Evolutionary conservation across 495 filamentous ascomycete genomes (phyloP).

Genomic region (Aspergillus ellipticus): DNA sequence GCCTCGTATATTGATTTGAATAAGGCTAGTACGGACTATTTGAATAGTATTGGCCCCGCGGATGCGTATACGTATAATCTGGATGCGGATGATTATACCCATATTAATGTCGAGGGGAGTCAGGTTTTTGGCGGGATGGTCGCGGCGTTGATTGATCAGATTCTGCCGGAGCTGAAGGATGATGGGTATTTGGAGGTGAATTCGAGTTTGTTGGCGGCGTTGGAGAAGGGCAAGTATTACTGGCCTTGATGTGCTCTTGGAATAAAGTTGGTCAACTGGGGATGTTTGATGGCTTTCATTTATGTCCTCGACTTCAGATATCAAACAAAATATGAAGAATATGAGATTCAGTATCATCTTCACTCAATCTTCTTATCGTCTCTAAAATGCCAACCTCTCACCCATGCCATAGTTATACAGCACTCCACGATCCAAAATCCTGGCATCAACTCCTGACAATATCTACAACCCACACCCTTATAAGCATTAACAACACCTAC

Average conservation of each 20-base stretch:
- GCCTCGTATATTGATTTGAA: conserved; percentile 42
- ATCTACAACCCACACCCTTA: too few species aligned
- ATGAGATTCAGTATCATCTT: too few species aligned
- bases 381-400: too few species aligned
- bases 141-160: conserved; percentile 31
- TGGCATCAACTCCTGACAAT: too few species aligned
- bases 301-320: too few species aligned
- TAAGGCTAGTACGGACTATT: conserved; percentile 34
- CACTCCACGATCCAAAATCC: too few species aligned
- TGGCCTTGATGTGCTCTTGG: background rate
- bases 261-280: background rate
- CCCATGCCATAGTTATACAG: too few species aligned
- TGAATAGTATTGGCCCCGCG: conserved; percentile 41
- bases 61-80: conserved; percentile 40
- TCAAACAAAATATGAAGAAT: too few species aligned
- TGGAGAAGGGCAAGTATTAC: conserved; percentile 28
- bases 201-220: conserved; percentile 23
- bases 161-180: conserved; percentile 15
- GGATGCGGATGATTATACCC: conserved; percentile 36
- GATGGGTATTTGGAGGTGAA: conserved; percentile 25
- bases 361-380: too few species aligned
- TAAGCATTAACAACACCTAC: too few species aligned
- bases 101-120: conserved; percentile 40
- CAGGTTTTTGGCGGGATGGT: conserved; percentile 48
- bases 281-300: background rate